Evolutionary conservation across 148 eudicot genomes (phyloP), one percentile per base, ranked within the genome.

Genomic region (Nepenthes mirabilis): DNA sequence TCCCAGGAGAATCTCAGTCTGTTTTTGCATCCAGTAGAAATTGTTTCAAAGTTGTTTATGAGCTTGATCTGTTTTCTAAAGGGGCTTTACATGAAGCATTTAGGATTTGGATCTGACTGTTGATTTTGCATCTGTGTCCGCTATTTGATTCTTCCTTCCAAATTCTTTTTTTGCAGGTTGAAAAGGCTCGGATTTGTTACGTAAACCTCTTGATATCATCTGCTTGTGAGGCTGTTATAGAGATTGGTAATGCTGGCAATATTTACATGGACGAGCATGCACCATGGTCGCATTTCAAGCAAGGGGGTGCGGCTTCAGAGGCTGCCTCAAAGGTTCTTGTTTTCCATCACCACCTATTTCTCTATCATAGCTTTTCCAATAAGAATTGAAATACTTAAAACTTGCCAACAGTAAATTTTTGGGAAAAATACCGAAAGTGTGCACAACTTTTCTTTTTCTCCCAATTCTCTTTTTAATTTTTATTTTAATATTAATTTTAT

Each of bases 201-300:
- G 83, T 79, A 69, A 84, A 79, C 43, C 82, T 89, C 13, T 77
- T 83, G 1, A 68, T 89, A 43, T 89, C 99, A 48, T 84, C 93
- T 68, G 99, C 97, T 57, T 94, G 99, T 73, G 99, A 82, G 70
- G 87, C 91, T 62, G 87, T 94, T 14, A 70, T 86, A 58, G 99
- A 94, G 73, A 94, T 94, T 67, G 99, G 95, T 23, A 84, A 75
- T 82, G 87, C 95, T 62, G 99, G 99, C 32, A 94, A 94, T 70
- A 51, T 83, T 52, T 94, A 94, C 77, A 81, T 94, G 65, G 86
- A 94, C 57, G 97, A 78, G 80, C 86, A 66, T 64, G 99, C 97
- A 48, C 99, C 99, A 12, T 94, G 99, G 99, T 86, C 95, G 74
- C 87, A 84, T 70, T 87, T 94, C 61, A 94, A 94, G 80, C 83